Evolutionary conservation across 2,329 filamentous ascomycete genomes (phyloP).

Genomic region (Metarhizium rileyi): DNA sequence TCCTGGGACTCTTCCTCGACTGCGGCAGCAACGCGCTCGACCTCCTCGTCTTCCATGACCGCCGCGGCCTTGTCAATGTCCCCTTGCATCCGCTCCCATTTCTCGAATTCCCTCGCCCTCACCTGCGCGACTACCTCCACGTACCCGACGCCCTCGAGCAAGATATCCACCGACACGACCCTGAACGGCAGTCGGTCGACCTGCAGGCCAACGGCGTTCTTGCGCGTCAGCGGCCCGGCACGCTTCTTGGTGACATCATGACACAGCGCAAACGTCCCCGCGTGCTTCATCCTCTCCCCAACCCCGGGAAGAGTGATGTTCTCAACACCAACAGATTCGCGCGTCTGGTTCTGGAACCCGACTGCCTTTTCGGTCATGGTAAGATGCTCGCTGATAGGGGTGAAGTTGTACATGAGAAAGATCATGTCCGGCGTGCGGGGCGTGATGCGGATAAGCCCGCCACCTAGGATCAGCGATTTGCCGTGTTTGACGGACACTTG

Average conservation of each 20-base stretch:
- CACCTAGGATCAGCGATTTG: constrained; percentile 71
- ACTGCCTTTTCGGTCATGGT: constrained; percentile 74
- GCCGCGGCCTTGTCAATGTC: constrained; percentile 13
- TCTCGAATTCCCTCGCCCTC: constrained; percentile 40
- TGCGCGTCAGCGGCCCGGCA: constrained; percentile 61
- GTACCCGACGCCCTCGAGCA: constrained; percentile 91
- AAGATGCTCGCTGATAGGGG: constrained; percentile 65
- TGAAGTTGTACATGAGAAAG: constrained; percentile 79
- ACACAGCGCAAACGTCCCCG: constrained; percentile 64
- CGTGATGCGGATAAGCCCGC: constrained; percentile 77
- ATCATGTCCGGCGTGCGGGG: constrained; percentile 51
- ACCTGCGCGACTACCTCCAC: constrained; percentile 81
- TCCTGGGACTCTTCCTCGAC: constrained; percentile 6
- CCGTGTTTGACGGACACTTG: constrained; percentile 64
- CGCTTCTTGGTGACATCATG: constrained; percentile 78
- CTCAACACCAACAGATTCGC: constrained; percentile 45
- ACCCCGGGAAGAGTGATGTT: constrained; percentile 53
- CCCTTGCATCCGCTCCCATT: constrained; percentile 9
- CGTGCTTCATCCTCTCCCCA: constrained; percentile 51
- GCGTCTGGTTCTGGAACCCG: constrained; percentile 56
- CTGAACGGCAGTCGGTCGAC: constrained; percentile 67
- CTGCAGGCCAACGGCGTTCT: constrained; percentile 50
- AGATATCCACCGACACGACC: constrained; percentile 70
- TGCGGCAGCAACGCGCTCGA: constrained; percentile 1
- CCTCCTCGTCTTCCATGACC: constrained; percentile 6